phyloP scores from a whole-genome alignment of 805 yeast genomes.

The Novakomyces olei region DNA sequence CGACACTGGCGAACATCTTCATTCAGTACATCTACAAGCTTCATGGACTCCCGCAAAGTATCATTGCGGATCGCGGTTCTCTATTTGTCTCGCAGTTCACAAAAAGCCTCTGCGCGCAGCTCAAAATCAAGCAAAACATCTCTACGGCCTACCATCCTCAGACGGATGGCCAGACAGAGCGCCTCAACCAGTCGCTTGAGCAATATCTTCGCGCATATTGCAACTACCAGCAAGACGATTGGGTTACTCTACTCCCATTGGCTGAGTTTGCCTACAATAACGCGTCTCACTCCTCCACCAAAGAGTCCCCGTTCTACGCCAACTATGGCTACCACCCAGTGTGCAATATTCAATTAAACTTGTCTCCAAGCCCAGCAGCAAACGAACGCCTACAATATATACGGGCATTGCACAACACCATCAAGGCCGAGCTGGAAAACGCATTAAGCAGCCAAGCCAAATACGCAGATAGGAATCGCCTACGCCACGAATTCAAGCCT shows the following conservation, averaged over 20 bases:
- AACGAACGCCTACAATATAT: too few relatives aligned
- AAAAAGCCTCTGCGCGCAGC: background rate
- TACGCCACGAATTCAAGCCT: too few relatives aligned
- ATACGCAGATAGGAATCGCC: too few relatives aligned
- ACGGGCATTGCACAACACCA: too few relatives aligned
- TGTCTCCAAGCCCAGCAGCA: too few relatives aligned
- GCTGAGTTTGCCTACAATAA: constrained; percentile 3
- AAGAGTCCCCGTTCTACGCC: constrained; percentile 2
- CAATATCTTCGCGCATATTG: background rate
- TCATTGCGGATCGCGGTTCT: background rate
- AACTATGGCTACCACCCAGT: constrained; percentile 3
- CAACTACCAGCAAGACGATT: background rate
- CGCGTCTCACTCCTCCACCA: constrained; percentile 1
- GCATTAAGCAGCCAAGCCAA: too few relatives aligned
- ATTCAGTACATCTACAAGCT: background rate
- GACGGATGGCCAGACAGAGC: background rate
- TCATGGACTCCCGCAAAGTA: background rate
- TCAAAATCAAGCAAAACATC: background rate
- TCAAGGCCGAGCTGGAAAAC: too few relatives aligned
- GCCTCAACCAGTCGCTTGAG: background rate
- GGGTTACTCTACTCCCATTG: background rate
- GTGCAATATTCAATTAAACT: too few relatives aligned
- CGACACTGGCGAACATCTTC: background rate
- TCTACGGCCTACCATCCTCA: background rate
- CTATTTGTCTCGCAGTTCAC: background rate